Evolutionary conservation across 169 alveolate genomes (phyloP).

Genomic region (Plasmodium chabaudi): DNA sequence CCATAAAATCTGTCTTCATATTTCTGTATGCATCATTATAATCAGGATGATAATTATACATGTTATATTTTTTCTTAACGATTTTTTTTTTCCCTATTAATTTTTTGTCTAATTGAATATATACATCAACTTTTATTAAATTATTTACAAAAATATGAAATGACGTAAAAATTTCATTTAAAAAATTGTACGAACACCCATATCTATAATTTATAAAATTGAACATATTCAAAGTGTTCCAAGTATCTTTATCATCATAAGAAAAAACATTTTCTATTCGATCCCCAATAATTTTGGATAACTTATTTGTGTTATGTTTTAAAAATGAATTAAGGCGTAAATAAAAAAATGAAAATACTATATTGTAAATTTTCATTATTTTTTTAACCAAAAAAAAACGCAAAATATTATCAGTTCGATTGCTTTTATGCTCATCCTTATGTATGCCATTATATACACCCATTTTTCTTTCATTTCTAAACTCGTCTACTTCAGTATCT

Average conservation of each 20-base stretch:
- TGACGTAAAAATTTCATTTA: slow-evolving; percentile 52
- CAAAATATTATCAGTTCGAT: background rate
- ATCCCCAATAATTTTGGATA: slow-evolving; percentile 6
- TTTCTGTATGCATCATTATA: background rate
- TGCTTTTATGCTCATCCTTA: background rate
- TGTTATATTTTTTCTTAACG: background rate
- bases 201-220: slow-evolving; percentile 62
- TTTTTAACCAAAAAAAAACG: slow-evolving; percentile 33
- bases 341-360: slow-evolving; percentile 53
- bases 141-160: slow-evolving; percentile 46
- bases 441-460: background rate
- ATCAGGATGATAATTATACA: too few species aligned
- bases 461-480: background rate
- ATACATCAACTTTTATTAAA: slow-evolving; percentile 16
- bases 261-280: slow-evolving; percentile 19
- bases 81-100: slow-evolving; percentile 17
- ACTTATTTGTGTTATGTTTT: slow-evolving; percentile 39
- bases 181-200: slow-evolving; percentile 63
- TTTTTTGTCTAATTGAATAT: slow-evolving; percentile 28
- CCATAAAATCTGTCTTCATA: background rate
- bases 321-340: slow-evolving; percentile 61
- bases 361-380: slow-evolving; percentile 50
- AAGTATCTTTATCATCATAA: slow-evolving; percentile 21
- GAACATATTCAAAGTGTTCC: slow-evolving; percentile 22
- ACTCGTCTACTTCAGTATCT: too few species aligned